Evolutionary conservation across 805 yeast species (phyloP).

Genomic region (Starmerella stellata): DNA sequence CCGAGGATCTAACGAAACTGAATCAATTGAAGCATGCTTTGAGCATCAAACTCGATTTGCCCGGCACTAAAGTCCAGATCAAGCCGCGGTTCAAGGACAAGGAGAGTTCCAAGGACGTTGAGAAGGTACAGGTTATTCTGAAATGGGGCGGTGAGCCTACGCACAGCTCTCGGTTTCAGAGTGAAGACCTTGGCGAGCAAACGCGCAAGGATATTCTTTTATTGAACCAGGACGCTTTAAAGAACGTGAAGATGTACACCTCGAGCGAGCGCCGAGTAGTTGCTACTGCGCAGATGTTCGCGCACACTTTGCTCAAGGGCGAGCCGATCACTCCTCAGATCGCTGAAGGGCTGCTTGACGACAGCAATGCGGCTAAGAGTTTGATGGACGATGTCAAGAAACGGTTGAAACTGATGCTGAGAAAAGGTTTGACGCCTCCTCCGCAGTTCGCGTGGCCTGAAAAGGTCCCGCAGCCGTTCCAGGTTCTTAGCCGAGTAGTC

Average conservation of each 20-base stretch:
- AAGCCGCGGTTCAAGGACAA: constrained; percentile 42
- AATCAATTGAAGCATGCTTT: constrained; percentile 62
- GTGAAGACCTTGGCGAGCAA: constrained; percentile 89
- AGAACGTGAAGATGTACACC: constrained; percentile 71
- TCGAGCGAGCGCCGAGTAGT: constrained; percentile 90
- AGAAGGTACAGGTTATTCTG: constrained; percentile 84
- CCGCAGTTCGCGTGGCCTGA: constrained; percentile 98
- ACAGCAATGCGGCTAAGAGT: constrained; percentile 94
- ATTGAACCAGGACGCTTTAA: constrained; percentile 64
- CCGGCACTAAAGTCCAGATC: constrained; percentile 91
- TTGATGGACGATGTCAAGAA: constrained; percentile 95
- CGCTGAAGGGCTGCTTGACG: constrained; percentile 82
- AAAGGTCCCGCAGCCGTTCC: constrained; percentile 92
- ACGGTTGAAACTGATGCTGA: constrained; percentile 76
- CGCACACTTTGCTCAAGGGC: constrained; percentile 53
- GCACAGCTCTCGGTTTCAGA: constrained; percentile 89
- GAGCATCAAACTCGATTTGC: constrained; percentile 72
- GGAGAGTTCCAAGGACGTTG: constrained; percentile 41
- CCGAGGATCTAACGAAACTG: constrained; percentile 68
- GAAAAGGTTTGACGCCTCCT: constrained; percentile 95
- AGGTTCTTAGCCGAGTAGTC: constrained; percentile 82
- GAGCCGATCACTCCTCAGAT: constrained; percentile 67
- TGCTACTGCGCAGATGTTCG: constrained; percentile 77
- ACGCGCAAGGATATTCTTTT: constrained; percentile 78
- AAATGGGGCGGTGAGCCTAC: constrained; percentile 99